Evolutionary conservation across 129 eudicot genomes (phyloP).

Genomic region (Solidago caesia): DNA sequence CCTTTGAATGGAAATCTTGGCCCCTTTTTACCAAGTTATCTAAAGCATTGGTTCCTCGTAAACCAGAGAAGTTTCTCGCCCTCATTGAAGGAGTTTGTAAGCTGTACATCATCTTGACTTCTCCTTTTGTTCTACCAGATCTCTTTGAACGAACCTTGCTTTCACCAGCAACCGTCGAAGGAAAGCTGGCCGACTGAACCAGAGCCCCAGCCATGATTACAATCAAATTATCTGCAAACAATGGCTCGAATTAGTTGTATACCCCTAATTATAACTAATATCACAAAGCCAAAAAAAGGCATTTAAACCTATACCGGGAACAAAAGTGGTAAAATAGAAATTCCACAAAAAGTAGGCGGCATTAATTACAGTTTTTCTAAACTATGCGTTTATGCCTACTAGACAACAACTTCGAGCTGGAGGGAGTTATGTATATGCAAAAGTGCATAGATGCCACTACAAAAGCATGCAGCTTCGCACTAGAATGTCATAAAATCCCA

Average conservation of each 20-base stretch:
- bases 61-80: conserved; percentile 52
- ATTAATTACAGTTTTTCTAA: too few species aligned
- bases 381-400: too few species aligned
- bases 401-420: too few species aligned
- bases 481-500: background rate
- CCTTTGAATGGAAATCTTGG: conserved; percentile 55
- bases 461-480: background rate
- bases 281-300: too few species aligned
- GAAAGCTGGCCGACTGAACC: conserved; percentile 67
- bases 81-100: conserved; percentile 39
- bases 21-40: conserved; percentile 45
- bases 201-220: conserved; percentile 74
- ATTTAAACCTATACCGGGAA: too few species aligned
- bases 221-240: conserved; percentile 36
- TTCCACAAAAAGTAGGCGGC: too few species aligned
- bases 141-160: conserved; percentile 45
- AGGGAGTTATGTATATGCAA: background rate
- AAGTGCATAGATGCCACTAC: background rate
- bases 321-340: too few species aligned
- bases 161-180: conserved; percentile 52
- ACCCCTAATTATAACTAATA: too few species aligned
- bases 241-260: background rate
- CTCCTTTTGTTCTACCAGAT: conserved; percentile 44
- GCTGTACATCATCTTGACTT: conserved; percentile 45
- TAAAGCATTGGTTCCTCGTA: conserved; percentile 62